phyloP scores from a whole-genome alignment of 345 rosid species.

The Eutrema heterophyllum region DNA sequence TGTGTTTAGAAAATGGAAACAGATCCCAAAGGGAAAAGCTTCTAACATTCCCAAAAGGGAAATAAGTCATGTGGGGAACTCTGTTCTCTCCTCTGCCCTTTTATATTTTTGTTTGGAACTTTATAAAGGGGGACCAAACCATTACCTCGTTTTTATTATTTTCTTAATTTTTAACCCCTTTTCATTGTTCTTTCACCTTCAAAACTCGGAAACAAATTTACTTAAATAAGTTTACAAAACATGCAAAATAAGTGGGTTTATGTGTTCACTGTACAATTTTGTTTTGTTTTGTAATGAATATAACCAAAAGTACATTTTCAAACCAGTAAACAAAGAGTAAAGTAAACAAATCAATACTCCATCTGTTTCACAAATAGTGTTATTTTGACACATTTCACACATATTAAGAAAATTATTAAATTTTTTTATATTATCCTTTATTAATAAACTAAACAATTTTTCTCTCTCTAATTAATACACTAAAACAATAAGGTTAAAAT shows the following conservation, averaged over 20 bases:
- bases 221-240: background rate
- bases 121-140: constrained; percentile 1
- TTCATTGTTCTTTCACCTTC: background rate
- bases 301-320: background rate
- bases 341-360: background rate
- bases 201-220: background rate
- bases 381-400: no score
- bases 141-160: background rate
- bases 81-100: background rate
- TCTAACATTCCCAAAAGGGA: constrained; percentile 19
- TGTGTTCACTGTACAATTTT: background rate
- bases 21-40: constrained; percentile 15
- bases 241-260: background rate
- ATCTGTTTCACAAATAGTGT: no score
- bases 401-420: no score
- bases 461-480: no score
- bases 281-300: background rate
- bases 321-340: background rate
- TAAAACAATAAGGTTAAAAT: no score
- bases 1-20: constrained; percentile 6
- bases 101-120: background rate
- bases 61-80: constrained; percentile 24
- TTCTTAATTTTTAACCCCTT: background rate
- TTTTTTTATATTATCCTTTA: no score
- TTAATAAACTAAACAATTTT: no score